These are phyloP conservation scores for Funneliformis geosporum DNA, from an alignment of 192 early-diverging fungal species.

Conservation along the genomic window DNA sequence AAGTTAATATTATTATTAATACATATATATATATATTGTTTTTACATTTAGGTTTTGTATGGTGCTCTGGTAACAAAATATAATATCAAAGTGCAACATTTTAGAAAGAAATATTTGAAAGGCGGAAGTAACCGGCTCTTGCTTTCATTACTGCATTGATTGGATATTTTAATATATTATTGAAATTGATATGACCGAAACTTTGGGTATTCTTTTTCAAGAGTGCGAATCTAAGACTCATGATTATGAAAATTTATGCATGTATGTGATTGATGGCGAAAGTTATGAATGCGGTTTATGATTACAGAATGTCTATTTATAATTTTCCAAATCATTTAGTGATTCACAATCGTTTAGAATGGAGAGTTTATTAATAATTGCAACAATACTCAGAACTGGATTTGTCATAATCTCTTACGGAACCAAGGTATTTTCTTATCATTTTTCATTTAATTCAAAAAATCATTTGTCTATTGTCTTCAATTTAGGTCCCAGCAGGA, in stretches of 20 bases:
- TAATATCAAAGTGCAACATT: constrained; percentile 67
- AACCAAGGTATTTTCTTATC: constrained; percentile 14
- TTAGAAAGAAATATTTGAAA: constrained; percentile 69
- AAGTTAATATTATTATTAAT: too few relatives aligned
- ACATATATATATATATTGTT: not conserved
- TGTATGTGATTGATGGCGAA: constrained; percentile 34
- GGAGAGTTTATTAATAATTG: constrained; percentile 50
- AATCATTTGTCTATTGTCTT: constrained; percentile 6
- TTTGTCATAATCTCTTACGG: constrained; percentile 68
- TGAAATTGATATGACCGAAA: constrained; percentile 89
- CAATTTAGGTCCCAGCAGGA: constrained; percentile 78
- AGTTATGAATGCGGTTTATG: not conserved
- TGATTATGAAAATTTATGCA: constrained; percentile 65
- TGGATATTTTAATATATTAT: constrained; percentile 71
- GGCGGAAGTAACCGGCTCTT: too few relatives aligned
- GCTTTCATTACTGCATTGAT: constrained; percentile 67
- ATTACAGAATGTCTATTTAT: not conserved
- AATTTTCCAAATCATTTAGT: not conserved
- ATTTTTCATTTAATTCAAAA: not conserved
- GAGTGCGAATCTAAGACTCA: constrained; percentile 67
- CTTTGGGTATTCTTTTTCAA: constrained; percentile 70
- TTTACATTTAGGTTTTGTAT: constrained; percentile 76
- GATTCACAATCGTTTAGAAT: constrained; percentile 39
- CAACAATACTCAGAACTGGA: constrained; percentile 55
- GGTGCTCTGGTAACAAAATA: constrained; percentile 76